Conservation (phyloP, 1,284 basidiomycete genomes). For the Leccinum fallax region DNA sequence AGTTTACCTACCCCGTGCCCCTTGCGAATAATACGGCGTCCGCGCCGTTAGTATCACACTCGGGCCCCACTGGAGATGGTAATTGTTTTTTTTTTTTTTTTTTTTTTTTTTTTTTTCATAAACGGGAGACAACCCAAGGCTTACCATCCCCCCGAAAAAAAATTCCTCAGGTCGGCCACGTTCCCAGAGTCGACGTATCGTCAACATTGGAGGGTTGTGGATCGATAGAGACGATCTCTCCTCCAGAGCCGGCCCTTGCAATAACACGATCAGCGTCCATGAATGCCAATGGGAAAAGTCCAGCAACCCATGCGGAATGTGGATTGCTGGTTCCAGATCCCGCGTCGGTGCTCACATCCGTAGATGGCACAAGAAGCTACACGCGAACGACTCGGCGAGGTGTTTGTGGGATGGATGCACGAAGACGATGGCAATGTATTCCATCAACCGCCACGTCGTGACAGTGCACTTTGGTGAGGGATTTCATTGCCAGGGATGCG, state of each 20-base stretch:
- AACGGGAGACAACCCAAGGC: neutral
- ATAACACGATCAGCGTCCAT: constrained; percentile 3
- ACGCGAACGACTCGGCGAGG: neutral
- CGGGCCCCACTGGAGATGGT: neutral
- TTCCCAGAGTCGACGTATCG: neutral
- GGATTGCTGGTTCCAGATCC: constrained; percentile 7
- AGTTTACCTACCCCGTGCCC: neutral
- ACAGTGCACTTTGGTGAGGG: constrained; percentile 11
- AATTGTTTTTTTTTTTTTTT: too few species aligned
- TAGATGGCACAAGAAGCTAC: constrained; percentile 7
- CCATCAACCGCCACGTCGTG: constrained; percentile 14
- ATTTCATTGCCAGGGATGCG: constrained; percentile 10
- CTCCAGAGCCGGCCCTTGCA: neutral
- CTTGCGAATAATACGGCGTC: neutral
- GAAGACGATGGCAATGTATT: constrained; percentile 9
- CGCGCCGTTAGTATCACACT: neutral
- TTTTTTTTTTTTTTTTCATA: too few species aligned
- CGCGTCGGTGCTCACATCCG: constrained; percentile 13
- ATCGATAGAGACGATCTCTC: constrained; percentile 12
- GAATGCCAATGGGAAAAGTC: constrained; percentile 12
- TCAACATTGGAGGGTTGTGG: constrained; percentile 2
- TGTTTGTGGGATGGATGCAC: constrained; percentile 14
- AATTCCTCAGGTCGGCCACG: neutral
- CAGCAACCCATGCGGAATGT: constrained; percentile 14
- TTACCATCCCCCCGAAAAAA: neutral